Base-by-base conservation (phyloP, 768 basidiomycete genomes). In the Xerocomus potaroensis region DNA sequence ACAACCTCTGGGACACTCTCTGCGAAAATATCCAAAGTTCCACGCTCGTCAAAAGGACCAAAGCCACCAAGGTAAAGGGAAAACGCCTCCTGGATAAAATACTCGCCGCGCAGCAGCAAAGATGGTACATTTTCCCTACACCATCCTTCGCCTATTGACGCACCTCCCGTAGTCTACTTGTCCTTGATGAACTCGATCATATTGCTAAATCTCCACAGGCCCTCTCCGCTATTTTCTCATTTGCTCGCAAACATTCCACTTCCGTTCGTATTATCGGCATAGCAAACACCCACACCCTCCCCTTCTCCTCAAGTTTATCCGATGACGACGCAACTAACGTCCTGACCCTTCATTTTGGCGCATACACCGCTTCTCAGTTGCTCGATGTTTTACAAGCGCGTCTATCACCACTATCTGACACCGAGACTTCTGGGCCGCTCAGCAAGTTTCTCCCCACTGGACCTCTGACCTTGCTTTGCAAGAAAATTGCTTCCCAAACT, bases 131-230 rank as follows among this genome's bases (percentile, higher is more conserved):
- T 9, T 22, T 29, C 16, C 27, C 29, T 15, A 3, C 16, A 22
- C 27, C 22, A 7, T 39, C 38, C 8, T 2, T 42, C 30, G 64
- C 65, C 2, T 52, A 31, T 43, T 66, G 47, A 64, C 53, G 22
- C 43, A 38, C 32, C 18, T 27, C 4, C 35, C 49, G 4, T 40
- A 90, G 88, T 54, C 69, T 93, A 35, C 69, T 94, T 45, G 74
- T 93, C 40, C 79, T 94, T 26, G 91, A 94, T 61, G 91, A 94
- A 62, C 77, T 93, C 31, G 91, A 94, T 60, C 87, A 91, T 61
- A 79, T 90, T 51, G 78, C 81, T 14, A 73, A 81, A 3, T 80
- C 78, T 9, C 54, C 76, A 2, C 79, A 80, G 54, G 67, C 78
- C 8, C 71, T 91, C 37, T 62, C 76, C 2, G 67, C 80, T 10